phyloP scores from a whole-genome alignment of 2,329 filamentous ascomycete genomes.

The Clonostachys sp. region DNA sequence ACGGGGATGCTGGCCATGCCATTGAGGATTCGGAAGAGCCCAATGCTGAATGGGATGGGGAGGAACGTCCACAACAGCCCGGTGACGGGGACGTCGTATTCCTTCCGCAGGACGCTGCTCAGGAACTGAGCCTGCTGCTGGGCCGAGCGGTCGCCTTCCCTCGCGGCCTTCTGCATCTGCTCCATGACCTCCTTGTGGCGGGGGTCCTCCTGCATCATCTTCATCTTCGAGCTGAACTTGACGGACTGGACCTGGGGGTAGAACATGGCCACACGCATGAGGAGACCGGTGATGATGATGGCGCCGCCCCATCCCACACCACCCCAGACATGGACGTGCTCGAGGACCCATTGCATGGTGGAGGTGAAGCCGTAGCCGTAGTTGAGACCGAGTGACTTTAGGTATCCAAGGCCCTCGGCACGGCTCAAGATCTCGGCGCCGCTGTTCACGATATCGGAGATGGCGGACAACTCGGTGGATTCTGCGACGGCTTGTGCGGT shows the following conservation, averaged over 20 bases:
- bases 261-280: conserved; percentile 62
- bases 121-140: conserved; percentile 23
- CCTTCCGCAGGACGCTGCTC: conserved; percentile 25
- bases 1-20: conserved; percentile 77
- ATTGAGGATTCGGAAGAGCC: conserved; percentile 72
- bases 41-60: conserved; percentile 67
- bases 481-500: conserved; percentile 5
- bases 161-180: conserved; percentile 40
- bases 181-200: conserved; percentile 43
- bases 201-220: conserved; percentile 49
- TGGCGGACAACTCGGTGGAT: conserved; percentile 19
- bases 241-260: conserved; percentile 45
- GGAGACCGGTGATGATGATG: conserved; percentile 60
- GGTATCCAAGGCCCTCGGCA: conserved; percentile 75
- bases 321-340: conserved; percentile 73
- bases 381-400: conserved; percentile 78
- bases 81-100: conserved; percentile 24
- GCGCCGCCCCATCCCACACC: conserved; percentile 81
- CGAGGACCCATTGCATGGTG: conserved; percentile 69
- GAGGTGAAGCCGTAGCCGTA: conserved; percentile 80
- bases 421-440: conserved; percentile 44
- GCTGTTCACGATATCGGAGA: conserved; percentile 24
- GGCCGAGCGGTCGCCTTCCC: conserved; percentile 42
- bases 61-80: conserved; percentile 30
- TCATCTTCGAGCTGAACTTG: conserved; percentile 47